phyloP scores from a whole-genome alignment of 2,329 filamentous ascomycete species.

The Talaromyces albobiverticillius region DNA sequence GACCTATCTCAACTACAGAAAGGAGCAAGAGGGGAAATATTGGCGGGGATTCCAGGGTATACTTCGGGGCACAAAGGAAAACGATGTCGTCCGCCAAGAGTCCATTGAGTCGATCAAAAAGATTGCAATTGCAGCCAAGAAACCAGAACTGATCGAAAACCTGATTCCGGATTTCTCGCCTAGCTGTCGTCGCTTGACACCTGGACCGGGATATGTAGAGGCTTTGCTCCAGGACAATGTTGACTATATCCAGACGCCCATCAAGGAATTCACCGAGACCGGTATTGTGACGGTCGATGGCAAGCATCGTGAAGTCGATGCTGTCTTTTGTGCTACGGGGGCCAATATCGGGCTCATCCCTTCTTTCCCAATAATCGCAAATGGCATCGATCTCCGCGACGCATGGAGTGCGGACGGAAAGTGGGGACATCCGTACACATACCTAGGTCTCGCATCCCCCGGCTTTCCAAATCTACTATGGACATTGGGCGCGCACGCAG shows the following conservation, averaged over 20 bases:
- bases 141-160: neutral
- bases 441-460: neutral
- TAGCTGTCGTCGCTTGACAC: neutral
- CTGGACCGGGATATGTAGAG: slow-evolving; percentile 24
- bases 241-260: slow-evolving; percentile 16
- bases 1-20: slow-evolving; percentile 4
- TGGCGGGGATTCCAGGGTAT: neutral
- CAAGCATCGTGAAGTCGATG: slow-evolving; percentile 20
- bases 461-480: neutral
- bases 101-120: neutral
- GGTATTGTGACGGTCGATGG: slow-evolving; percentile 22
- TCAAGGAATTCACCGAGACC: slow-evolving; percentile 17
- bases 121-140: neutral
- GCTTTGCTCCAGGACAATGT: slow-evolving; percentile 24
- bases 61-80: neutral
- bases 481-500: neutral
- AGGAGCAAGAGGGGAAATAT: neutral
- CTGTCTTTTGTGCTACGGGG: slow-evolving; percentile 36
- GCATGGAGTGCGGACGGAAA: neutral
- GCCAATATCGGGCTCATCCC: slow-evolving; percentile 22
- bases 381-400: neutral
- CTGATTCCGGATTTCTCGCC: neutral
- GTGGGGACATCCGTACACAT: neutral
- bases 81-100: neutral
- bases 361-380: neutral